Evolutionary conservation across 1,284 basidiomycete species (phyloP).

Genomic region (Caloboletus inedulis): DNA sequence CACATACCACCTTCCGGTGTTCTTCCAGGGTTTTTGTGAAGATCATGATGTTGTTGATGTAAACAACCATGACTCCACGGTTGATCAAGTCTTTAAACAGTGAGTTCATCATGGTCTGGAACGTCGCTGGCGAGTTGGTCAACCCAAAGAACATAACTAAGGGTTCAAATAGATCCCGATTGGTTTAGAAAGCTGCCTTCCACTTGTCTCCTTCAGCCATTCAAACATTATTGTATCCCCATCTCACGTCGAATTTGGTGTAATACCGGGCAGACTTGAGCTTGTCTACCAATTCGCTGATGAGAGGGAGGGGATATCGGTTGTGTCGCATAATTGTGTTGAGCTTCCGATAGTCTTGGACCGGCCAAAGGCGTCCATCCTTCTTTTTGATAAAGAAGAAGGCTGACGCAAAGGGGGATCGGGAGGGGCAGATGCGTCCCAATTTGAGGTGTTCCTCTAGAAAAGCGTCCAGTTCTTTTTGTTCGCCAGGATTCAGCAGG

Average conservation of each 20-base stretch:
- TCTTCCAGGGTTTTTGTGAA: no score
- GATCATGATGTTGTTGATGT: no score
- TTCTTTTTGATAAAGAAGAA: no score
- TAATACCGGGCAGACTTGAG: not conserved
- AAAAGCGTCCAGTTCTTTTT: no score
- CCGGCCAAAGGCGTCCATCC: no score
- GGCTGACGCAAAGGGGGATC: no score
- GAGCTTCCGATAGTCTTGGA: no score
- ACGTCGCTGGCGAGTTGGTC: not conserved
- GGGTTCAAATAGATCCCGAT: not conserved
- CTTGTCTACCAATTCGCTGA: not conserved
- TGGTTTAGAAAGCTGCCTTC: not conserved
- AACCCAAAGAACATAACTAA: constrained; percentile 5
- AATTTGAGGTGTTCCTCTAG: no score
- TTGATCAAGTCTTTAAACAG: not conserved
- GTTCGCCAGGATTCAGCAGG: no score
- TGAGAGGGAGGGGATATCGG: not conserved
- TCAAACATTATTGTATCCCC: constrained; percentile 2
- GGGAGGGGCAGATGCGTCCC: no score
- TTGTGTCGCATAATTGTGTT: not conserved
- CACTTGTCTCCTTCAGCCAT: constrained; percentile 1
- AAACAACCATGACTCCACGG: not conserved
- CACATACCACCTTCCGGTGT: no score
- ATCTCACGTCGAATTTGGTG: not conserved
- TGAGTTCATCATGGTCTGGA: constrained; percentile 1